Base-by-base conservation (phyloP, 805 yeast species). In the Maudiozyma serrabonitensis region DNA sequence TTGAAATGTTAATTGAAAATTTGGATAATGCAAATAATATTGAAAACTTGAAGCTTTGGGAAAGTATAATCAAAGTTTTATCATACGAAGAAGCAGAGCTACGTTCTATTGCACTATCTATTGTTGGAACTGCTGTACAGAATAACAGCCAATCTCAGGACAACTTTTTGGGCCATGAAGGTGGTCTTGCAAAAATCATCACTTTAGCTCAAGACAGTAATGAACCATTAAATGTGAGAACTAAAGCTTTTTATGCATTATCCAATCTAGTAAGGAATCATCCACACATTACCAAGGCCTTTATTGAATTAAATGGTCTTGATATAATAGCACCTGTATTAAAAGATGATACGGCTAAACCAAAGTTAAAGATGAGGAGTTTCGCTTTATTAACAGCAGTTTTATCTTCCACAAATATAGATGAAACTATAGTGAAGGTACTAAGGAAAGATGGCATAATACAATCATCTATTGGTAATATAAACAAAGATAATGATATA, bases 1-100 rank as follows among this genome's bases (percentile, higher is more conserved):
- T 91, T 60, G 96, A 91, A 64, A 88, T 90, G 91, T 72, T 91
- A 46, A 83, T 93, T 45, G 98, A 91, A 63, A 89, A 89, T 60
- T 68, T 91, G 52, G 98, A 93, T 66, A 93, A 93, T 65, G 98
- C 98, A 23, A 90, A 91, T 68, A 88, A 88, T 60, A 82, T 91
- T 56, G 91, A 86, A 55, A 85, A 84, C 58, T 63, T 90, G 72
- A 79, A 80, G 55, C 74, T 89, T 54, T 93, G 98, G 99, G 79
- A 75, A 21, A 72, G 81, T 2, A 64, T 90, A 41, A 70, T 88
- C n/a, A 63, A 66, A 1, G 75, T 76, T 47, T 69, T 89, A 46
- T 69, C 70, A 31, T 68, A 70, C 6, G 69, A 70, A 2, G 70
- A 69, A 3, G 58, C 66, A 2, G 73, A 71, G 16, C 65, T 91